A percentile compares a stretch with the other conserved stretches of the same genome.
phyloP scores from a whole-genome alignment of 2,329 filamentous ascomycete species.

The Hypoxylon sp. region DNA sequence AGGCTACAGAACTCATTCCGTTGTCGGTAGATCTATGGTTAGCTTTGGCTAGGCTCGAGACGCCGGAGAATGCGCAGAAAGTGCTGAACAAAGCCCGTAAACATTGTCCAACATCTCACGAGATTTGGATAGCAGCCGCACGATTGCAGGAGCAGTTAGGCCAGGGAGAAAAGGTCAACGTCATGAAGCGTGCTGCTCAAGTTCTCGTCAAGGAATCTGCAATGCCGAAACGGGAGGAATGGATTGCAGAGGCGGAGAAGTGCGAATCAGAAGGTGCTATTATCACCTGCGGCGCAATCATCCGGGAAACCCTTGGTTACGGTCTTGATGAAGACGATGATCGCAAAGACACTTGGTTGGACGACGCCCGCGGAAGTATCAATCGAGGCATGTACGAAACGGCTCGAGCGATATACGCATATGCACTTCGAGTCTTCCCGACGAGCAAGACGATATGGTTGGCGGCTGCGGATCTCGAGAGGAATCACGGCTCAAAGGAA shows the following conservation, averaged over 20 bases:
- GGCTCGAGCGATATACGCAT: slow-evolving; percentile 92
- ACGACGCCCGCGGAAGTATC: slow-evolving; percentile 88
- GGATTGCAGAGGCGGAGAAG: slow-evolving; percentile 94
- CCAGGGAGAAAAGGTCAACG: slow-evolving; percentile 82
- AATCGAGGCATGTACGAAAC: slow-evolving; percentile 88
- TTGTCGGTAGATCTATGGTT: slow-evolving; percentile 96
- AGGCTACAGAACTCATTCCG: slow-evolving; percentile 95
- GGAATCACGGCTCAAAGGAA: slow-evolving; percentile 87
- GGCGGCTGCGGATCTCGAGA: slow-evolving; percentile 90
- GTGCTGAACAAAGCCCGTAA: slow-evolving; percentile 96
- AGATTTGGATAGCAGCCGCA: slow-evolving; percentile 97
- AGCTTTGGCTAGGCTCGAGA: slow-evolving; percentile 89
- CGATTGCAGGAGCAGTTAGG: slow-evolving; percentile 90
- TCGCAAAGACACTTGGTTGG: slow-evolving; percentile 94
- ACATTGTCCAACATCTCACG: slow-evolving; percentile 90
- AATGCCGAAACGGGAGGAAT: slow-evolving; percentile 97
- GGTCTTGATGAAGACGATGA: slow-evolving; percentile 96
- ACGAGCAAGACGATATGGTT: slow-evolving; percentile 91
- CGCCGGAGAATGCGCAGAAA: slow-evolving; percentile 91
- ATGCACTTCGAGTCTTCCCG: slow-evolving; percentile 89
- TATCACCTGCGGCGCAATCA: slow-evolving; percentile 88
- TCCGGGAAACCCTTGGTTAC: slow-evolving; percentile 94
- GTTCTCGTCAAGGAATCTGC: slow-evolving; percentile 90
- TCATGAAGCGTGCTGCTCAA: slow-evolving; percentile 95
- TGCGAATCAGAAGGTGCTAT: slow-evolving; percentile 93